phyloP scores from a whole-genome alignment of 306 rosid genomes.

The Styphnolobium japonicum region DNA sequence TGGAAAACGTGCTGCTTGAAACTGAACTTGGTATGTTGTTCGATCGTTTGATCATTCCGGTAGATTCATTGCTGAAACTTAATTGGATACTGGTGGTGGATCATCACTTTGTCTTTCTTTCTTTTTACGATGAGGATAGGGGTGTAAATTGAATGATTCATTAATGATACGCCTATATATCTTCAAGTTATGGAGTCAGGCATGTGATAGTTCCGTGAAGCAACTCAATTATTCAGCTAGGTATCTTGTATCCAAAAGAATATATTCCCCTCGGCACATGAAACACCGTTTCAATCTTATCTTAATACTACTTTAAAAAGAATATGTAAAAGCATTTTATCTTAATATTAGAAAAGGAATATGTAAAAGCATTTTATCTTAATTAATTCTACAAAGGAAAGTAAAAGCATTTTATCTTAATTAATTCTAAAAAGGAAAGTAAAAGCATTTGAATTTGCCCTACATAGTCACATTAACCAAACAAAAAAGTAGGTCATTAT shows the following conservation, averaged over 20 bases:
- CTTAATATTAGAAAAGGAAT: background rate
- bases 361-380: background rate
- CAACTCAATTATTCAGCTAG: background rate
- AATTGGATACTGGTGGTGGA: background rate
- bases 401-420: background rate
- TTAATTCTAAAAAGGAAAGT: background rate
- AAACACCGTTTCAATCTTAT: background rate
- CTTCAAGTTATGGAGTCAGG: background rate
- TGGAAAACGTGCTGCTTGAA: background rate
- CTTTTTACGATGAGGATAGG: background rate
- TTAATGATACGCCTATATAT: background rate
- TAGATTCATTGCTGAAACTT: background rate
- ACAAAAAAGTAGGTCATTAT: background rate
- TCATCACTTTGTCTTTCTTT: background rate
- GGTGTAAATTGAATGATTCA: background rate
- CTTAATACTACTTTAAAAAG: background rate
- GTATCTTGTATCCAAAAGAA: background rate
- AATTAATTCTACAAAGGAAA: no score
- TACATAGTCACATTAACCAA: background rate
- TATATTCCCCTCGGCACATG: background rate
- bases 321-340: background rate
- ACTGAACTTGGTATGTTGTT: background rate
- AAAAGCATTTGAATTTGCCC: background rate
- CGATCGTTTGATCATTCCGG: background rate
- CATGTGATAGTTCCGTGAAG: constrained; percentile 2